These are phyloP conservation scores for Takashimella tepidaria DNA, from an alignment of 1,284 basidiomycete genomes.

Conservation along the genomic window DNA sequence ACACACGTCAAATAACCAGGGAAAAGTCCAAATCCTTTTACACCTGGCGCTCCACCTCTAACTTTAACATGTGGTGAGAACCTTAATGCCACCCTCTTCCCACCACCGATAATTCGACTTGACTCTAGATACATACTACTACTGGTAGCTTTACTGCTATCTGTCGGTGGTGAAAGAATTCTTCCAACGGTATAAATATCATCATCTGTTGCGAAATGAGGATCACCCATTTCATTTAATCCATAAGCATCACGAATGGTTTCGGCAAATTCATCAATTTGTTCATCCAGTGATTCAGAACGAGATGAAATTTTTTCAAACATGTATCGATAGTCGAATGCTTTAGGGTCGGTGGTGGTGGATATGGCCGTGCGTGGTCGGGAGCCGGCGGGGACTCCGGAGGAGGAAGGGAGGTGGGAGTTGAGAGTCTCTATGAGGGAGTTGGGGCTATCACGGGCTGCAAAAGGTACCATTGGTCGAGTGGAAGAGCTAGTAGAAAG, in stretches of 20 bases:
- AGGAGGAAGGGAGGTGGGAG: slow-evolving; percentile 28
- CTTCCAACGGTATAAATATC: slow-evolving; percentile 73
- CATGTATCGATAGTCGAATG: slow-evolving; percentile 70
- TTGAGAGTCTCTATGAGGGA: slow-evolving; percentile 46
- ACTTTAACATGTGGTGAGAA: slow-evolving; percentile 62
- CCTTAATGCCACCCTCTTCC: slow-evolving; percentile 63
- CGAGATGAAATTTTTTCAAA: slow-evolving; percentile 79
- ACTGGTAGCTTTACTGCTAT: slow-evolving; percentile 64
- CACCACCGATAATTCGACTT: slow-evolving; percentile 70
- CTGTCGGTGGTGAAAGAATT: slow-evolving; percentile 64
- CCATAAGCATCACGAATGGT: slow-evolving; percentile 65
- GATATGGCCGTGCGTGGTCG: slow-evolving; percentile 28
- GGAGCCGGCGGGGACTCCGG: slow-evolving; percentile 12
- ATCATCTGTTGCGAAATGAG: slow-evolving; percentile 67
- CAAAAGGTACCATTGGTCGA: slow-evolving; percentile 30
- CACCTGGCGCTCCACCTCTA: slow-evolving; percentile 58
- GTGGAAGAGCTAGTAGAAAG: slow-evolving; percentile 1
- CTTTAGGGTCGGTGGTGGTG: slow-evolving; percentile 25
- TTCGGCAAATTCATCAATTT: slow-evolving; percentile 76
- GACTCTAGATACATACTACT: slow-evolving; percentile 70
- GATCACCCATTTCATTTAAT: slow-evolving; percentile 69
- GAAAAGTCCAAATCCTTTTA: slow-evolving; percentile 71
- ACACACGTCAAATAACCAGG: slow-evolving; percentile 83
- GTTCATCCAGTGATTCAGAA: slow-evolving; percentile 72
- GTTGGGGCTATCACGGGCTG: slow-evolving; percentile 33